These are phyloP conservation scores for Lentinula sp. DNA, from an alignment of 768 basidiomycete genomes.

Conservation along the genomic window DNA sequence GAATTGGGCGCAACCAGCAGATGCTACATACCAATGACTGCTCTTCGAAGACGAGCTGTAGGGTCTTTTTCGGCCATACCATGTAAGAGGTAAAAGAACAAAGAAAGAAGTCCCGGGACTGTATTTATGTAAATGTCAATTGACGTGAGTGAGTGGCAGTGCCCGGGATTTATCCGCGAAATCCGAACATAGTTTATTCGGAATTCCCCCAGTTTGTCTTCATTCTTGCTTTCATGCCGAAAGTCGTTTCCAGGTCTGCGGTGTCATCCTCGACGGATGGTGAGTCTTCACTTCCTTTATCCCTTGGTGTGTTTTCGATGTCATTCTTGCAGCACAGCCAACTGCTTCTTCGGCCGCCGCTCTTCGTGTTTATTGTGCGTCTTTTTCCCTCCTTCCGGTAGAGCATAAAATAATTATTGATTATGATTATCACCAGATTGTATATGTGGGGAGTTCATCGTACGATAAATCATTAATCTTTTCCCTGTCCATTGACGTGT, in stretches of 20 bases:
- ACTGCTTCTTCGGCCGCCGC: constrained; percentile 75
- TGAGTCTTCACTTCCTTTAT: constrained; percentile 17
- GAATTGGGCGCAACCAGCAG: not conserved
- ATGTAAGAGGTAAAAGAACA: constrained; percentile 17
- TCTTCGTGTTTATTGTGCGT: constrained; percentile 74
- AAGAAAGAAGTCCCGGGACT: constrained; percentile 11
- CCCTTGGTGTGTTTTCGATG: constrained; percentile 1
- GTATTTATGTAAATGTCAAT: not conserved
- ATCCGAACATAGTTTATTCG: not conserved
- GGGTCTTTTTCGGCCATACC: constrained; percentile 82
- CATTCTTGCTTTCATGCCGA: constrained; percentile 57
- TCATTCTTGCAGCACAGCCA: constrained; percentile 50
- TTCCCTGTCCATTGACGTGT: not conserved
- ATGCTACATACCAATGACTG: constrained; percentile 59
- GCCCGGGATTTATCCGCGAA: not conserved
- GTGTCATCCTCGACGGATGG: constrained; percentile 87
- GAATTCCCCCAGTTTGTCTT: not conserved
- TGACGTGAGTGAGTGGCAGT: not conserved
- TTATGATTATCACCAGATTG: constrained; percentile 47
- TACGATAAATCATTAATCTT: constrained; percentile 29
- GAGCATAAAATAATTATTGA: not conserved
- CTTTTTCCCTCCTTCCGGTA: not conserved
- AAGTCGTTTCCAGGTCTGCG: constrained; percentile 84
- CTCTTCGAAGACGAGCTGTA: constrained; percentile 65
- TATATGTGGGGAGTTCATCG: constrained; percentile 84